These are phyloP conservation scores for Planoprotostelium fungivorum DNA, from an alignment of 78 protist species.

Conservation along the genomic window DNA sequence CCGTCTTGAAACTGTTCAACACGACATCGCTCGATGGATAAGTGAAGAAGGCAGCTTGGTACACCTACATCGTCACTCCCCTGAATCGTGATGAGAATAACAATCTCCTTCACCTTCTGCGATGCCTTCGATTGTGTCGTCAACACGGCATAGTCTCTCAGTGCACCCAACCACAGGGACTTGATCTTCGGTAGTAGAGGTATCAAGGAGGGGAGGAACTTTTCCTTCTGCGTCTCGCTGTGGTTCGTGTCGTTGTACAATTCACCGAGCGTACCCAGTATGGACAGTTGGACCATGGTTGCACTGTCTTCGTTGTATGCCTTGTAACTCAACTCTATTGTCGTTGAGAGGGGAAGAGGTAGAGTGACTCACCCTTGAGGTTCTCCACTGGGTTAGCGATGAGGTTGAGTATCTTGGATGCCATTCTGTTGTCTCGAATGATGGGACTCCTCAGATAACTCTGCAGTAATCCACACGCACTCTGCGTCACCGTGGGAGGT, in stretches of 20 bases:
- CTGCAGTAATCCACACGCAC: background rate
- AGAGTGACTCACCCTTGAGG: background rate
- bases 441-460: background rate
- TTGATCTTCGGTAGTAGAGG: background rate
- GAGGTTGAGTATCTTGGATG: background rate
- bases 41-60: background rate
- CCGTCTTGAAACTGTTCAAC: background rate
- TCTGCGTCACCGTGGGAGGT: background rate
- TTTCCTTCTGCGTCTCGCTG: background rate
- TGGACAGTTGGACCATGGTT: slow-evolving; percentile 51
- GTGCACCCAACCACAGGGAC: background rate
- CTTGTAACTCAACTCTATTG: slow-evolving; percentile 15
- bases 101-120: background rate
- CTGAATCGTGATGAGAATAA: background rate
- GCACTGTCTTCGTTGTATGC: slow-evolving; percentile 48
- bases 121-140: background rate
- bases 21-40: background rate
- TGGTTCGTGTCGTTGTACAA: slow-evolving; percentile 15
- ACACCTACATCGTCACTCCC: background rate
- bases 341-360: background rate
- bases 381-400: background rate
- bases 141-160: background rate
- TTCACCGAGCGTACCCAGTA: slow-evolving; percentile 46
- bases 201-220: background rate
- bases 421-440: background rate